phyloP scores from a whole-genome alignment of 257 asterid species.

The Penstemon barbatus region DNA sequence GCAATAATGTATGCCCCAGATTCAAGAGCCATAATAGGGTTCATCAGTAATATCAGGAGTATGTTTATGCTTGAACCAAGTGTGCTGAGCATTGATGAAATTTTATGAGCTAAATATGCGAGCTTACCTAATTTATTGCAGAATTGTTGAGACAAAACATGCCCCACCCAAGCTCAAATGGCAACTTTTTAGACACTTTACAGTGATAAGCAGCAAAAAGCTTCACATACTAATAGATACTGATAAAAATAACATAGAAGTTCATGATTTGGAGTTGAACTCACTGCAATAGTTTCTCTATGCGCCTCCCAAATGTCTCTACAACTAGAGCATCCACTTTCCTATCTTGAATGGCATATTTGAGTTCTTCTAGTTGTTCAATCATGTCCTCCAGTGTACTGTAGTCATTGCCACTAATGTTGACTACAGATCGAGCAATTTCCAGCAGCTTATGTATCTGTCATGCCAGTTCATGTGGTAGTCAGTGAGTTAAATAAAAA shows the following conservation, averaged over 20 bases:
- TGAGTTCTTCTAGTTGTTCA: slow-evolving; percentile 76
- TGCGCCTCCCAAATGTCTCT: slow-evolving; percentile 96
- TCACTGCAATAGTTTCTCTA: slow-evolving; percentile 95
- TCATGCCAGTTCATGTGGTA: slow-evolving; percentile 41
- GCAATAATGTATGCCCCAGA: slow-evolving; percentile 17
- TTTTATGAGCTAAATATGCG: slow-evolving; percentile 10
- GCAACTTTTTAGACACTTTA: slow-evolving; percentile 18
- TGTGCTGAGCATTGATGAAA: neutral
- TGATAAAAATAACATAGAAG: slow-evolving; percentile 20
- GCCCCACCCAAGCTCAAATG: slow-evolving; percentile 4
- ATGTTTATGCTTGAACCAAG: neutral
- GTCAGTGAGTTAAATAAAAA: slow-evolving; percentile 31
- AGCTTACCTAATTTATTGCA: slow-evolving; percentile 16
- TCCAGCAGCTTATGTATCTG: slow-evolving; percentile 83
- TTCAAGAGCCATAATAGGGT: slow-evolving; percentile 11
- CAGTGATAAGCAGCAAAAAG: slow-evolving; percentile 12
- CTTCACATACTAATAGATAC: slow-evolving; percentile 18
- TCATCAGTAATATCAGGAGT: slow-evolving; percentile 11
- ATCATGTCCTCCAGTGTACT: slow-evolving; percentile 80
- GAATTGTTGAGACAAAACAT: slow-evolving; percentile 16
- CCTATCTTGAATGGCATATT: slow-evolving; percentile 82
- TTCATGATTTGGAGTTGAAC: slow-evolving; percentile 37
- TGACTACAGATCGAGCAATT: slow-evolving; percentile 75
- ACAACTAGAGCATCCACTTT: slow-evolving; percentile 98
- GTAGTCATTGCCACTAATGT: slow-evolving; percentile 62